phyloP scores from a whole-genome alignment of 306 rosid genomes.

The Quercus ilex region DNA sequence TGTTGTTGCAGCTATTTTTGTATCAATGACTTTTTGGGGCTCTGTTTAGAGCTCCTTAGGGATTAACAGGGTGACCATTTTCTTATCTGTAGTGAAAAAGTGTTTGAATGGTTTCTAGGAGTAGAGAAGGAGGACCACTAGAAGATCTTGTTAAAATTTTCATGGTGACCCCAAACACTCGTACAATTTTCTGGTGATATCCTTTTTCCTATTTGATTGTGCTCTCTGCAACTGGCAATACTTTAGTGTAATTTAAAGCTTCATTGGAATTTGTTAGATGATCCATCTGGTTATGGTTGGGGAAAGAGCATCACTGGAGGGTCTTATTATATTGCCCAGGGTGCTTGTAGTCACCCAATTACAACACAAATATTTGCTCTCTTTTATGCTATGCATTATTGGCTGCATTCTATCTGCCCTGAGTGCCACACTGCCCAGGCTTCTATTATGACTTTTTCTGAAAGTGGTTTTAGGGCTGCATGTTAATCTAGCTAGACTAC shows the following conservation, averaged over 20 bases:
- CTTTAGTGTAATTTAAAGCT: too few species aligned
- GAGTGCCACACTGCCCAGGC: background rate
- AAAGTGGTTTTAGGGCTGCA: background rate
- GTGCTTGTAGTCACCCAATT: background rate
- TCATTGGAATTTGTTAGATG: too few species aligned
- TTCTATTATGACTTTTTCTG: background rate
- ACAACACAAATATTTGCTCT: background rate
- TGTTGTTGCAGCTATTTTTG: background rate
- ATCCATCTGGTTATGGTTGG: too few species aligned
- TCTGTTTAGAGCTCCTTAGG: background rate
- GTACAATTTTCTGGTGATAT: too few species aligned
- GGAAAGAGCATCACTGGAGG: too few species aligned
- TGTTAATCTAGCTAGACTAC: background rate
- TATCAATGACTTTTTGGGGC: background rate
- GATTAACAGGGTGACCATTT: background rate
- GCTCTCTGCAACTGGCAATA: too few species aligned
- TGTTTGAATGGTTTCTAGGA: background rate
- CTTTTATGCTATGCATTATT: background rate
- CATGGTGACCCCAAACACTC: too few species aligned
- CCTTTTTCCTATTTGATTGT: too few species aligned
- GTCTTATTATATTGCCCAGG: background rate
- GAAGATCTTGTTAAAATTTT: too few species aligned
- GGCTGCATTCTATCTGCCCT: background rate
- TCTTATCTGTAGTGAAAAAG: background rate
- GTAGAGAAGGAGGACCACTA: too few species aligned